Conservation (phyloP, 371 early-diverging fungal species). For the Mortierella sp. region DNA sequence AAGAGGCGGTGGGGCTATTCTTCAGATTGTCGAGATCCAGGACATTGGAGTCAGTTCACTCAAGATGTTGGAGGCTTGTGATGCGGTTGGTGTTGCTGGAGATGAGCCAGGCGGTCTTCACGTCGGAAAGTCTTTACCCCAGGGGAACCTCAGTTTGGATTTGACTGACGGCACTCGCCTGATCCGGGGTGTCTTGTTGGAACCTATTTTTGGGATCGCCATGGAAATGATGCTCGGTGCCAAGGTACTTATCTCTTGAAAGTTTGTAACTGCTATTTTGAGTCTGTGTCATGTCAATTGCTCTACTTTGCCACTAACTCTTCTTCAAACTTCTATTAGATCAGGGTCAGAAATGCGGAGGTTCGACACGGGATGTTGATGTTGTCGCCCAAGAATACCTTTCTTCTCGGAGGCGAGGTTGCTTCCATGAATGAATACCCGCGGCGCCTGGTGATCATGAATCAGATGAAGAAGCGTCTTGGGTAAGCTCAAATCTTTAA, state of each 20-base stretch:
- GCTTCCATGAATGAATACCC: conserved; percentile 50
- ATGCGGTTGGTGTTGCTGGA: conserved; percentile 34
- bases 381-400: conserved; percentile 22
- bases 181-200: conserved; percentile 36
- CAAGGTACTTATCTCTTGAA: conserved; percentile 26
- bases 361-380: conserved; percentile 52
- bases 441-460: conserved; percentile 47
- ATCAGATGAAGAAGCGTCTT: conserved; percentile 50
- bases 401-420: conserved; percentile 48
- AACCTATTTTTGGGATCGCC: conserved; percentile 37
- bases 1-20: conserved; percentile 34
- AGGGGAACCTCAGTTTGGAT: conserved; percentile 27
- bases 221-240: conserved; percentile 57
- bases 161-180: conserved; percentile 47
- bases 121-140: conserved; percentile 31
- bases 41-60: conserved; percentile 46
- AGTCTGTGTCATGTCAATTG: neutral
- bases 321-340: neutral
- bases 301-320: conserved; percentile 5
- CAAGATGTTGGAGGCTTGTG: conserved; percentile 46
- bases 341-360: conserved; percentile 33
- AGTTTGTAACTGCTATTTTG: neutral
- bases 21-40: conserved; percentile 45
- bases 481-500: conserved; percentile 22
- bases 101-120: conserved; percentile 41